phyloP scores from a whole-genome alignment of 2,329 filamentous ascomycete genomes.

The Sporothrix curviconia region DNA sequence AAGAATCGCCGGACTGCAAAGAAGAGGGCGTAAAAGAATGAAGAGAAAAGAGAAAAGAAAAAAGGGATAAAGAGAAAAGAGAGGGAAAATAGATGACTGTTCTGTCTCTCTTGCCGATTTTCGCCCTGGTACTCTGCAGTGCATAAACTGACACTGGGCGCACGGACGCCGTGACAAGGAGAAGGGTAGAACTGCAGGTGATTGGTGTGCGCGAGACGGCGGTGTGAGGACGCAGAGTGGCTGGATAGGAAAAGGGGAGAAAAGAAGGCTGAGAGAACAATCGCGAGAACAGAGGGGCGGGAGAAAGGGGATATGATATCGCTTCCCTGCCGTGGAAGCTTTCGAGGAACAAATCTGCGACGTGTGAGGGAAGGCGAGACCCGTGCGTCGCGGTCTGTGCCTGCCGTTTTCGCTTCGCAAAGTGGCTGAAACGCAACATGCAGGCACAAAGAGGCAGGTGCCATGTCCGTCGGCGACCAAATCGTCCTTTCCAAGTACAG shows the following conservation, averaged over 20 bases:
- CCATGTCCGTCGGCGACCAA: too few relatives aligned
- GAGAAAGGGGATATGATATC: conserved; percentile 17
- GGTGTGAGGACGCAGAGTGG: not conserved
- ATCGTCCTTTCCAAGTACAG: too few relatives aligned
- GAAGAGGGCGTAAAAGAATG: too few relatives aligned
- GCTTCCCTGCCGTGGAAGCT: conserved; percentile 23
- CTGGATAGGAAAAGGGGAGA: not conserved
- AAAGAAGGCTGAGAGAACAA: too few relatives aligned
- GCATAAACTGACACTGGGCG: not conserved
- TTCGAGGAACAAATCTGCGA: conserved; percentile 23
- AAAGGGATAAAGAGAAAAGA: not conserved
- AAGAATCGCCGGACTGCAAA: too few relatives aligned
- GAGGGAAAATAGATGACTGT: not conserved
- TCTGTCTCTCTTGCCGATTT: not conserved
- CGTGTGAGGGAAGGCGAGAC: not conserved
- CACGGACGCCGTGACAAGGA: not conserved
- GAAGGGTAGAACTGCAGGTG: not conserved
- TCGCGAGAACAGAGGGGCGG: too few relatives aligned
- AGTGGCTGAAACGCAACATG: too few relatives aligned
- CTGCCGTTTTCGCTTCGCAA: too few relatives aligned
- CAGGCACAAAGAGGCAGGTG: too few relatives aligned
- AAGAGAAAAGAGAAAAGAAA: not conserved
- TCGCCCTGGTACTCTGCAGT: not conserved
- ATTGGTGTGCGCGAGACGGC: not conserved
- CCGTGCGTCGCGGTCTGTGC: too few relatives aligned